These are phyloP conservation scores for Geotrichum carabidarum DNA, from an alignment of 1,139 yeast species.

Conservation along the genomic window DNA sequence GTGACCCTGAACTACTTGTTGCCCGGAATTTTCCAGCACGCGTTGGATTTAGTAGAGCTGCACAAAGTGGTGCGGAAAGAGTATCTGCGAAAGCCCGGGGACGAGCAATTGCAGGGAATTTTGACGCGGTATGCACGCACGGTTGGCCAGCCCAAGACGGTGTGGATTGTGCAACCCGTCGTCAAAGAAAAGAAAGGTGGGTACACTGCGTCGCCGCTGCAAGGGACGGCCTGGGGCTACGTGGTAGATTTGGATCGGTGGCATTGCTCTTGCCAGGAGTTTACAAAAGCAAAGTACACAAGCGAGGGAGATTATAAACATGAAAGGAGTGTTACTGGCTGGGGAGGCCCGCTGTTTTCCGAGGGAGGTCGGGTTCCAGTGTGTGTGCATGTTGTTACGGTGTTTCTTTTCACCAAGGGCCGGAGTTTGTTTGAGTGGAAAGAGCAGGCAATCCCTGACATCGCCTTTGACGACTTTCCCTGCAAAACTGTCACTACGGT, in stretches of 20 bases:
- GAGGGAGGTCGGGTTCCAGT: constrained; percentile 10
- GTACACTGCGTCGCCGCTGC: constrained; percentile 8
- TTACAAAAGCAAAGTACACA: constrained; percentile 15
- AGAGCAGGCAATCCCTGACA: not conserved
- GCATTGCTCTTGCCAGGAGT: constrained; percentile 18
- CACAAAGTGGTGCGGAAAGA: constrained; percentile 15
- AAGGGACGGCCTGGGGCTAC: constrained; percentile 12
- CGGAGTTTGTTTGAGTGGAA: constrained; percentile 8
- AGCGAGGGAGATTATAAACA: constrained; percentile 1
- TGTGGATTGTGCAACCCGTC: constrained; percentile 15
- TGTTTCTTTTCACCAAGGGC: constrained; percentile 13
- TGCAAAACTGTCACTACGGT: not conserved
- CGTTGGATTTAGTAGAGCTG: constrained; percentile 25
- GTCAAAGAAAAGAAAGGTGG: constrained; percentile 9
- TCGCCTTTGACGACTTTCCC: not conserved
- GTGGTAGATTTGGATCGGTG: constrained; percentile 15
- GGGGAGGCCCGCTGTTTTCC: constrained; percentile 4
- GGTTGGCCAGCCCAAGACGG: not conserved
- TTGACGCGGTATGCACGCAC: constrained; percentile 5
- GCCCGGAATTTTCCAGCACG: constrained; percentile 25
- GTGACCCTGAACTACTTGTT: constrained; percentile 28
- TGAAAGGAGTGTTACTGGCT: not conserved
- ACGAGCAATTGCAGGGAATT: constrained; percentile 6
- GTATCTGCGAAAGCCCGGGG: not conserved
- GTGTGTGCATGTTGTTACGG: constrained; percentile 13